These are phyloP conservation scores for Diplodia mutila DNA, from an alignment of 2,329 filamentous ascomycete genomes.

Conservation along the genomic window DNA sequence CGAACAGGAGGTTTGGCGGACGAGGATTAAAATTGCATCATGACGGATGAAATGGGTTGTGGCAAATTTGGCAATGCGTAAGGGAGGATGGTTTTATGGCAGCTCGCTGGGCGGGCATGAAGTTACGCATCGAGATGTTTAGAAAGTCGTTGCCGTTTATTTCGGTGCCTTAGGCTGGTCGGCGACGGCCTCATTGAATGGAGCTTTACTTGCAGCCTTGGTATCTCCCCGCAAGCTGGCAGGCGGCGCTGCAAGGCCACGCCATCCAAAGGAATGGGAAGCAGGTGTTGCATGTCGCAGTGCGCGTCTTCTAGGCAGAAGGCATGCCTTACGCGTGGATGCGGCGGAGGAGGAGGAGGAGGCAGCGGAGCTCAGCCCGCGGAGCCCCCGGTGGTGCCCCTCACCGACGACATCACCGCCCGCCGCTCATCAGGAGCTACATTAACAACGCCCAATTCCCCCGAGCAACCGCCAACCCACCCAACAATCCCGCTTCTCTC, in stretches of 20 bases:
- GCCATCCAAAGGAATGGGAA: not conserved
- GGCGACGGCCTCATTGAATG: slow-evolving; percentile 1
- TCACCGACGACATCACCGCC: slow-evolving; percentile 22
- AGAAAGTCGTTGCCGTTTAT: slow-evolving; percentile 15
- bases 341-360: slow-evolving; percentile 1
- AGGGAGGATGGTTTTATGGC: not conserved
- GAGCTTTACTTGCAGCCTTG: not conserved
- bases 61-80: not conserved
- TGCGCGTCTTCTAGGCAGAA: not conserved
- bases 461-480: not conserved
- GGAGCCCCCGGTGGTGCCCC: too few relatives aligned
- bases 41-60: not conserved
- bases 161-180: not conserved
- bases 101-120: slow-evolving; percentile 12
- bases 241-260: not conserved
- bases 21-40: not conserved
- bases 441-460: slow-evolving; percentile 17
- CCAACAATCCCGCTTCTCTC: too few relatives aligned
- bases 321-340: not conserved
- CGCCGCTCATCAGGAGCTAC: slow-evolving; percentile 22
- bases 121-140: not conserved
- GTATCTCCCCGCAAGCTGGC: not conserved
- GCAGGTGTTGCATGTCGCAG: not conserved
- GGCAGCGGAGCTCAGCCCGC: not conserved
- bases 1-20: not conserved